Conservation (phyloP, 345 rosid genomes). For the Hibiscus trionum region DNA sequence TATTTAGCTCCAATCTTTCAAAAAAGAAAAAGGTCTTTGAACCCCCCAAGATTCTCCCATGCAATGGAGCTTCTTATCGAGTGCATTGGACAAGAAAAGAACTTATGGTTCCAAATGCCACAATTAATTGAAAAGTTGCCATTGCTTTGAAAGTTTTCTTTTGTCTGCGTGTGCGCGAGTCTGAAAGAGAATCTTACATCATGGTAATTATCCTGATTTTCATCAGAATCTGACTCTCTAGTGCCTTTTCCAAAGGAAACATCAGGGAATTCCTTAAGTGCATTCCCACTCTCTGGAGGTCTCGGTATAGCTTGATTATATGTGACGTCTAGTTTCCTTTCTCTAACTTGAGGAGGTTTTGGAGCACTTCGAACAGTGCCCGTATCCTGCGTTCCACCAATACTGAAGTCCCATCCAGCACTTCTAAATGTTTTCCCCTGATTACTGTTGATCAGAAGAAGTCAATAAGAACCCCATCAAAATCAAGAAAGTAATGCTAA, state of each 20-base stretch:
- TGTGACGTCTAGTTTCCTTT: conserved; percentile 58
- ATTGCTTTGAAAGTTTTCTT: background rate
- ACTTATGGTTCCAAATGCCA: background rate
- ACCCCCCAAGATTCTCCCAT: background rate
- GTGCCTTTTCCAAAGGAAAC: conserved; percentile 33
- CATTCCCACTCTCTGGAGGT: conserved; percentile 42
- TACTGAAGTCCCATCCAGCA: conserved; percentile 98
- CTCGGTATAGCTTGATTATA: conserved; percentile 48
- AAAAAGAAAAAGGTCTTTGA: background rate
- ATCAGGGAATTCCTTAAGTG: conserved; percentile 45
- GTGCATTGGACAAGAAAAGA: background rate
- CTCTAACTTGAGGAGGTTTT: conserved; percentile 80
- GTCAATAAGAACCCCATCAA: conserved; percentile 20
- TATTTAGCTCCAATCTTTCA: background rate
- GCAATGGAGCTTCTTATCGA: background rate
- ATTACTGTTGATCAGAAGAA: conserved; percentile 32
- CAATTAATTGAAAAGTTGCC: background rate
- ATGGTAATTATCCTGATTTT: conserved; percentile 25
- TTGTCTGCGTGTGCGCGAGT: background rate
- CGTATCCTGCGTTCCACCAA: conserved; percentile 64
- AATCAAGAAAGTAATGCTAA: conserved; percentile 13
- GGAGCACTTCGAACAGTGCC: conserved; percentile 64
- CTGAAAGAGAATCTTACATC: conserved; percentile 45
- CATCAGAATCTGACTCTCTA: conserved; percentile 47
- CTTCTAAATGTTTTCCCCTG: conserved; percentile 60